These are phyloP conservation scores for Daldinia vernicosa DNA, from an alignment of 495 filamentous ascomycete species.

Conservation along the genomic window DNA sequence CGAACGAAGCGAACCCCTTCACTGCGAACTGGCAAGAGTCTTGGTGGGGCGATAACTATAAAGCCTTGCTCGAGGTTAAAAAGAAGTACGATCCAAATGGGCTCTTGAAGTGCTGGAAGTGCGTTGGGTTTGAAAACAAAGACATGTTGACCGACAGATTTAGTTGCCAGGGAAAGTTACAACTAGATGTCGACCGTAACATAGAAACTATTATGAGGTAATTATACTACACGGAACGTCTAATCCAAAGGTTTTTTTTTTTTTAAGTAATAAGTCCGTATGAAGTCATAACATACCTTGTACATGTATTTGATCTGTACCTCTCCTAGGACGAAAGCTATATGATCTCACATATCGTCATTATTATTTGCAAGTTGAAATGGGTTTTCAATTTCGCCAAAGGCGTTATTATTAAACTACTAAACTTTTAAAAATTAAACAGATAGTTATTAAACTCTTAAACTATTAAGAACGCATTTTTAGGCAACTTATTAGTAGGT, in stretches of 20 bases:
- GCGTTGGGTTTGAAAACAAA: slow-evolving; percentile 56
- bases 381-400: too few species aligned
- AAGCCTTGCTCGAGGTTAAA: slow-evolving; percentile 53
- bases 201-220: not conserved
- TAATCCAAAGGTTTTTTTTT: not conserved
- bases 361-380: too few species aligned
- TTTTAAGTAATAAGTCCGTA: not conserved
- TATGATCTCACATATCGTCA: too few species aligned
- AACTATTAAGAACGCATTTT: too few species aligned
- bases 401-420: too few species aligned
- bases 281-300: not conserved
- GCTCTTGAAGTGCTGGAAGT: slow-evolving; percentile 58
- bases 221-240: not conserved
- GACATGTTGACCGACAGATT: slow-evolving; percentile 16
- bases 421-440: too few species aligned
- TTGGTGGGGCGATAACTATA: slow-evolving; percentile 62
- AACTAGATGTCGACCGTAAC: not conserved
- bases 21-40: slow-evolving; percentile 56
- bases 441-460: too few species aligned
- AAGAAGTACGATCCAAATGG: slow-evolving; percentile 56
- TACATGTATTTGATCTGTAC: too few species aligned
- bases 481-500: too few species aligned
- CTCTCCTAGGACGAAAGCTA: too few species aligned
- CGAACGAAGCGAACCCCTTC: slow-evolving; percentile 60
- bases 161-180: not conserved